Conservation (phyloP, 768 basidiomycete genomes). For the Rubroboletus satanas region DNA sequence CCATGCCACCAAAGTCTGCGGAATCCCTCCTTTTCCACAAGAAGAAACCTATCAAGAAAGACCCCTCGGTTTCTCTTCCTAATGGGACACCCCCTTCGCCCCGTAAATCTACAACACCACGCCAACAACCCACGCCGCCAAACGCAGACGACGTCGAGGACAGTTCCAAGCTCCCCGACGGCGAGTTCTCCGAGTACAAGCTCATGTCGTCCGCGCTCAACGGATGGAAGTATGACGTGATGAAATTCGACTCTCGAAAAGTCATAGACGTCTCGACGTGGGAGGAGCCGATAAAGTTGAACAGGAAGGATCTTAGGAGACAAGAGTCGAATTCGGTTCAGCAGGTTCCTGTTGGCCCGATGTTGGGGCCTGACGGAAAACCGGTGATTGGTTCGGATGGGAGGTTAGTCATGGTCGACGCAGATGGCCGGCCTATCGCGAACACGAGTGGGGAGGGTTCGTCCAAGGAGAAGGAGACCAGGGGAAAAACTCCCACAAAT, state of each 20-base stretch:
- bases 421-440: slow-evolving; percentile 66
- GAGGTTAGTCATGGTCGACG: slow-evolving; percentile 76
- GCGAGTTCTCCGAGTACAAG: slow-evolving; percentile 69
- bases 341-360: slow-evolving; percentile 60
- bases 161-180: slow-evolving; percentile 55
- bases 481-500: slow-evolving; percentile 41
- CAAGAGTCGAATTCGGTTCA: slow-evolving; percentile 36
- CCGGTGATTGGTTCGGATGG: slow-evolving; percentile 77
- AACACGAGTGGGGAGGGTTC: slow-evolving; percentile 29
- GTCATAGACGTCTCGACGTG: slow-evolving; percentile 66
- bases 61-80: slow-evolving; percentile 7
- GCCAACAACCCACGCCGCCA: slow-evolving; percentile 39
- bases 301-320: slow-evolving; percentile 74
- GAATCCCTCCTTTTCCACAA: slow-evolving; percentile 65
- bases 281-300: slow-evolving; percentile 76
- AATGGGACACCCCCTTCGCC: slow-evolving; percentile 23
- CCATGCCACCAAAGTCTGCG: slow-evolving; percentile 31
- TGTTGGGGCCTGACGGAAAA: slow-evolving; percentile 82
- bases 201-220: slow-evolving; percentile 77
- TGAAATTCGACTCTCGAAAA: slow-evolving; percentile 83
- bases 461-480: slow-evolving; percentile 35
- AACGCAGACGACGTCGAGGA: slow-evolving; percentile 48
- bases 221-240: slow-evolving; percentile 89
- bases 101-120: slow-evolving; percentile 37
- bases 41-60: slow-evolving; percentile 44